Evolutionary conservation across 805 yeast species (phyloP), one percentile per base, ranked within the genome.

Genomic region (Yamadazyma paraphyllophila): DNA sequence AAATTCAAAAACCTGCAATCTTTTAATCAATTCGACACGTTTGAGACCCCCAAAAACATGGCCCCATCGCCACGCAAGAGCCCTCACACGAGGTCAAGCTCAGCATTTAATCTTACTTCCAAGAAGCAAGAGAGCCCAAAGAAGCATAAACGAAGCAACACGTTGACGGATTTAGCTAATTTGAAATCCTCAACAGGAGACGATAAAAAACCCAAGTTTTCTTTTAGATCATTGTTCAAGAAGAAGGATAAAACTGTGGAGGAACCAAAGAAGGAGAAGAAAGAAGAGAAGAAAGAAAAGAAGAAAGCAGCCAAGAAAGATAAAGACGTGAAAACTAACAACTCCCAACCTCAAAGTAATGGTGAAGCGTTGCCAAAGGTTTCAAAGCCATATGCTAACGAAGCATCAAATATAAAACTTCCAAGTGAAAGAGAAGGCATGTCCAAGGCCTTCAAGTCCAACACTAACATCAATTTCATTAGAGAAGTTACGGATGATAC

Each of bases 161-260:
- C 63, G 6, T 36, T 59, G 41, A 51, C 56, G 16, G 61, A 60
- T 40, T 43, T 59, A 17, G 36, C 57, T 2, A 46, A 46, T 24
- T 24, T 46, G 10, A 42, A 42, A 14, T 8, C 17, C 10, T 5
- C 32, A 1, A 3, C 14, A 4, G 36, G 20, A 13, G 45, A 39
- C 10, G 47, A 47, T 12, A 57, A 56, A 34, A 56, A 59, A 54
- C 65, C 67, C 42, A 63, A 63, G 47, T 71, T 71, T 47, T 66
- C 73, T 36, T 66, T 71, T 57, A 63, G 61, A 39, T 59, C 68
- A 1, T 57, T 71, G 24, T 71, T 71, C 57, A 69, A 65, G 48
- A 61, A 62, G 49, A 69, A 62, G 48, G 62, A 71, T 2, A 68
- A 63, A 45, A 27, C 32, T 11, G 27, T 10, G 1, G 34, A 39